Conservation (phyloP, 2,329 filamentous ascomycete species). For the Stagonosporopsis vannaccii region DNA sequence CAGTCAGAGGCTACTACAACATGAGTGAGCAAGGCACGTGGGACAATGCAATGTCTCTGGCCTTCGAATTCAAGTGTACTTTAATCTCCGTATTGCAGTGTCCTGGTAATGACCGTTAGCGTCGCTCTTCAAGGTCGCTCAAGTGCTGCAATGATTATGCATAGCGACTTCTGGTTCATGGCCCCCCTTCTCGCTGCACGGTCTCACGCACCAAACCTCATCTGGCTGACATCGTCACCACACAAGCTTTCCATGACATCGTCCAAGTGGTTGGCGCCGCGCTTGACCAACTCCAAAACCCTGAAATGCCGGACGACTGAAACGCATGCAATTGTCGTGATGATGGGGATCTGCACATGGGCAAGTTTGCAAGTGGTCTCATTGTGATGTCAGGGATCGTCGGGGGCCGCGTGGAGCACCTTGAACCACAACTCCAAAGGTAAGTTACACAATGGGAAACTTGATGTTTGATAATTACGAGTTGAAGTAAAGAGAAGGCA, state of each 20-base stretch:
- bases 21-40: too few relatives aligned
- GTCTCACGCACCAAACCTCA: background rate
- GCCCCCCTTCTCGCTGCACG: too few relatives aligned
- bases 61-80: too few relatives aligned
- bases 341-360: slow-evolving; percentile 9
- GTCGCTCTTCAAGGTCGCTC: too few relatives aligned
- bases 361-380: background rate
- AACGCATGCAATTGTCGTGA: background rate
- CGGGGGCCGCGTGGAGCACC: background rate
- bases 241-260: background rate
- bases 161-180: too few relatives aligned
- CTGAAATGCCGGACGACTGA: background rate
- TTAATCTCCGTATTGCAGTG: too few relatives aligned
- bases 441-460: too few relatives aligned
- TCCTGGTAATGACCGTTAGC: too few relatives aligned
- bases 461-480: background rate
- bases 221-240: background rate
- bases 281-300: background rate
- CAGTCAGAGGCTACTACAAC: too few relatives aligned
- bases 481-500: background rate
- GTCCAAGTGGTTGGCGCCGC: background rate
- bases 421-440: background rate
- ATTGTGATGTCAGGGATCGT: slow-evolving; percentile 19
- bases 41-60: too few relatives aligned
- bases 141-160: too few relatives aligned